Evolutionary conservation across 495 filamentous ascomycete genomes (phyloP).

Genomic region (Lasiosphaeria miniovina): DNA sequence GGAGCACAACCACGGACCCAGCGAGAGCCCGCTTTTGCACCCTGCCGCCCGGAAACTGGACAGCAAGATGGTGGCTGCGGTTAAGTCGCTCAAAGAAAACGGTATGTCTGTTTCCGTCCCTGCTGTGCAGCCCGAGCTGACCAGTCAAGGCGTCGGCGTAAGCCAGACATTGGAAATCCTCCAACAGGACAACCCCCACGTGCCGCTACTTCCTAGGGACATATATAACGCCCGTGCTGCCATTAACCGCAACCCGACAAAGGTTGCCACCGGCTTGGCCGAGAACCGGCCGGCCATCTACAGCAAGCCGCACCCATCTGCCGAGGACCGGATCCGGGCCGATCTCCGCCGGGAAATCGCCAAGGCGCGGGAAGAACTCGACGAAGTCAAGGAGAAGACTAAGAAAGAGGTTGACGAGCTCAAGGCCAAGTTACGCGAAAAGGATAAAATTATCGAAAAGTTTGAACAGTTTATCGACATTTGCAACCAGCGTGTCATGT

Average conservation of each 20-base stretch:
- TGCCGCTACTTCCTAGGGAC: constrained; percentile 52
- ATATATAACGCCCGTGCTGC: constrained; percentile 58
- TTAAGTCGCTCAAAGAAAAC: constrained; percentile 53
- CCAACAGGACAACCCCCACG: constrained; percentile 52
- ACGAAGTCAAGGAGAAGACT: constrained; percentile 43
- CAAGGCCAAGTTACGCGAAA: constrained; percentile 45
- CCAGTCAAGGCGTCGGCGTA: constrained; percentile 48
- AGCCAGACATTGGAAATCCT: constrained; percentile 55
- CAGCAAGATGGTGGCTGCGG: constrained; percentile 55
- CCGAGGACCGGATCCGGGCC: constrained; percentile 54
- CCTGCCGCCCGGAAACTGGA: constrained; percentile 56
- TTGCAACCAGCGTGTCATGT: constrained; percentile 56
- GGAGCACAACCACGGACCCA: constrained; percentile 54
- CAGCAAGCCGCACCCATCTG: constrained; percentile 52
- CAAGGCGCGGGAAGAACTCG: constrained; percentile 45
- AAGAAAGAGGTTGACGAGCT: constrained; percentile 50
- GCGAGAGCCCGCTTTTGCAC: constrained; percentile 53
- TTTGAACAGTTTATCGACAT: constrained; percentile 62
- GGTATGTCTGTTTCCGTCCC: constrained; percentile 35
- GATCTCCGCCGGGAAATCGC: constrained; percentile 52
- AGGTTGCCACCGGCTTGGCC: constrained; percentile 48
- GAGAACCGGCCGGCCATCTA: constrained; percentile 55
- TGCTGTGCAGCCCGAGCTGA: constrained; percentile 14
- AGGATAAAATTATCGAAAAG: constrained; percentile 53
- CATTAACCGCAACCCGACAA: constrained; percentile 56